Conservation (phyloP, 2,329 filamentous ascomycete genomes). For the Xylariaceae sp. region DNA sequence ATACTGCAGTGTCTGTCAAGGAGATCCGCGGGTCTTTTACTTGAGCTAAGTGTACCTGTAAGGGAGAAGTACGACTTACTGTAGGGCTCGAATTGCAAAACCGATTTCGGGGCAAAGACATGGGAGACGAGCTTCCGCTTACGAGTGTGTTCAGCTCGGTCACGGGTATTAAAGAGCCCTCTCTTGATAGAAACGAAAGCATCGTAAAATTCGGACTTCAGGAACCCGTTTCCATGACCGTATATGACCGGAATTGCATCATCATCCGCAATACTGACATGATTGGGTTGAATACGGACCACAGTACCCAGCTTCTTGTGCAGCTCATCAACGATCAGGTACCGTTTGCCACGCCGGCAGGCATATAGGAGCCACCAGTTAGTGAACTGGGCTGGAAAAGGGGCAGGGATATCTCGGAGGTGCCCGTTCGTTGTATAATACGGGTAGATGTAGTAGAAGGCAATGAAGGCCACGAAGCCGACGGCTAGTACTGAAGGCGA, state of each 20-base stretch:
- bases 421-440: constrained; percentile 53
- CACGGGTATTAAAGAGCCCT: constrained; percentile 85
- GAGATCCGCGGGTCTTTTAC: too few relatives aligned
- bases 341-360: constrained; percentile 62
- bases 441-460: constrained; percentile 58
- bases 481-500: constrained; percentile 46
- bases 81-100: constrained; percentile 84
- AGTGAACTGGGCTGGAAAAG: constrained; percentile 62
- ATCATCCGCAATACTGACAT: constrained; percentile 77
- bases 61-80: constrained; percentile 34
- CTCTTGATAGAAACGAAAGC: constrained; percentile 84
- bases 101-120: constrained; percentile 78
- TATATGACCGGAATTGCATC: constrained; percentile 74
- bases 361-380: constrained; percentile 76
- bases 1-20: too few relatives aligned
- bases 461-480: constrained; percentile 45
- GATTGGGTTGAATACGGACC: constrained; percentile 78
- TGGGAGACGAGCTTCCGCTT: constrained; percentile 88
- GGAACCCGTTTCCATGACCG: constrained; percentile 72
- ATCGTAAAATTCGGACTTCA: constrained; percentile 84
- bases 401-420: constrained; percentile 56
- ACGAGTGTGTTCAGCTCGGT: constrained; percentile 75
- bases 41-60: not conserved
- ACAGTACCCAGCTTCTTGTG: constrained; percentile 77
- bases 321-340: constrained; percentile 60